Conservation (phyloP, 2,329 filamentous ascomycete species). For the Cladosporium sphaerospermum region DNA sequence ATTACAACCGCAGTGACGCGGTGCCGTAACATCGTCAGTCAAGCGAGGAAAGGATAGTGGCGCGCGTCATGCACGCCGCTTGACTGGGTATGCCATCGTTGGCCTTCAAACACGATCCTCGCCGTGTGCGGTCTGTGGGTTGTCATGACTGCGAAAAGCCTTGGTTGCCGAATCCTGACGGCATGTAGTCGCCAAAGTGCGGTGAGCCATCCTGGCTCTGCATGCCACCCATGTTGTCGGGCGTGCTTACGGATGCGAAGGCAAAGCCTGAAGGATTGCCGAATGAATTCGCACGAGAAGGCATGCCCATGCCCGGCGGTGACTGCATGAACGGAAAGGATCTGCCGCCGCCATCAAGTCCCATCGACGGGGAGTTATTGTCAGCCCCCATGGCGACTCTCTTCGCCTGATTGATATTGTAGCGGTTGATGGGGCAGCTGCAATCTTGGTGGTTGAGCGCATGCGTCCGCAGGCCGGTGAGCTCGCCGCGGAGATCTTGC, state of each 20-base stretch:
- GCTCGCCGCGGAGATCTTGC: constrained; percentile 28
- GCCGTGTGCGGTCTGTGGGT: not conserved
- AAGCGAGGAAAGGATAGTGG: not conserved
- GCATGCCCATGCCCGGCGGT: constrained; percentile 4
- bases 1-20: not conserved
- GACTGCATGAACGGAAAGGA: constrained; percentile 12
- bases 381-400: constrained; percentile 17
- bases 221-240: constrained; percentile 8
- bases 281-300: constrained; percentile 4
- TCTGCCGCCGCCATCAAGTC: constrained; percentile 10
- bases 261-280: constrained; percentile 8
- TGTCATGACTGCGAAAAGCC: constrained; percentile 2
- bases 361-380: constrained; percentile 17
- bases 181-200: constrained; percentile 7
- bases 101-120: not conserved
- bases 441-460: constrained; percentile 30
- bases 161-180: constrained; percentile 1
- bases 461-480: constrained; percentile 27
- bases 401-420: constrained; percentile 28
- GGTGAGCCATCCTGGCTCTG: constrained; percentile 6
- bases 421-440: constrained; percentile 28
- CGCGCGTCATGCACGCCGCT: not conserved
- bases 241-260: constrained; percentile 12
- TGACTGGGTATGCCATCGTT: not conserved
- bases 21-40: constrained; percentile 3